Conservation (phyloP, 2,329 filamentous ascomycete genomes). For the Mycosphaerella sp. region DNA sequence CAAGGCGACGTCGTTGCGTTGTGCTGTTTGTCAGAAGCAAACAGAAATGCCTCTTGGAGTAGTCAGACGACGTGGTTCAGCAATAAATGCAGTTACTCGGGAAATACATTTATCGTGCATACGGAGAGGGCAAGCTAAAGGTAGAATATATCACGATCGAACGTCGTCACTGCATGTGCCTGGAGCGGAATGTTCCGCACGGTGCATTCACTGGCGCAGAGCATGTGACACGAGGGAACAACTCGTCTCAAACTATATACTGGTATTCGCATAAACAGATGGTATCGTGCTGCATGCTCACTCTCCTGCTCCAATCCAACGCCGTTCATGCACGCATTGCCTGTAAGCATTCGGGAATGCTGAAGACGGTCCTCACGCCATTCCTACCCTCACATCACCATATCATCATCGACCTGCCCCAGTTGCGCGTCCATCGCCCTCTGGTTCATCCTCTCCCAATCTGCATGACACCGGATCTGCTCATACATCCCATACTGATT, state of each 20-base stretch:
- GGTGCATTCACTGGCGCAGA: background rate
- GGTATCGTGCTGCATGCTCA: background rate
- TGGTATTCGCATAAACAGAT: background rate
- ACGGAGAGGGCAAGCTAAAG: too few relatives aligned
- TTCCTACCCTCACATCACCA: slow-evolving; percentile 27
- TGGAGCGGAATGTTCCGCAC: background rate
- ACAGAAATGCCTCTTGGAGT: background rate
- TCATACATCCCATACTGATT: slow-evolving; percentile 61
- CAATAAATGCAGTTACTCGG: background rate
- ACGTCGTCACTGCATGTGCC: background rate
- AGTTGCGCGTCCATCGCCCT: slow-evolving; percentile 19
- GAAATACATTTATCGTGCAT: background rate
- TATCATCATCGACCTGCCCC: slow-evolving; percentile 29
- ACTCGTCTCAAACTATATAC: background rate
- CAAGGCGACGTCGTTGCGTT: background rate
- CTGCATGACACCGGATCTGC: slow-evolving; percentile 47
- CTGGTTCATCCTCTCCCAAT: slow-evolving; percentile 36
- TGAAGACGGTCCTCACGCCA: background rate
- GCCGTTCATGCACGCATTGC: background rate
- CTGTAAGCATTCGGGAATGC: background rate
- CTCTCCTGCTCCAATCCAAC: background rate
- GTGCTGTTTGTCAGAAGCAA: background rate
- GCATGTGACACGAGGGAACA: background rate
- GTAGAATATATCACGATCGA: background rate
- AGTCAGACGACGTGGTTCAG: background rate